A percentile compares a stretch with the other conserved stretches of the same genome.
Evolutionary conservation across 495 filamentous ascomycete species (phyloP).

Genomic region (Aspergillus wentii): DNA sequence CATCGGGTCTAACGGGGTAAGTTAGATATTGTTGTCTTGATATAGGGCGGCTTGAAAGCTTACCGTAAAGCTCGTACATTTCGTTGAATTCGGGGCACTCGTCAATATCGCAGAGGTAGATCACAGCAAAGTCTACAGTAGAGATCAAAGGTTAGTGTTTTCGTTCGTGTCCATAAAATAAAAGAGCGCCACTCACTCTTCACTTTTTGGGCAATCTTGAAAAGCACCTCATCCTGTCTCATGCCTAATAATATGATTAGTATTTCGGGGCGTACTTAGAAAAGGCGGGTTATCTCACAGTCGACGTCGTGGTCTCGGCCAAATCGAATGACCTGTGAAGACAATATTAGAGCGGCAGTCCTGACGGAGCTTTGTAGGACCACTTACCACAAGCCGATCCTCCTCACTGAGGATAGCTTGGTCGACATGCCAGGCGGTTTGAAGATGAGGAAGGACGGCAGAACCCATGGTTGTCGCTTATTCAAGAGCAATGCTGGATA

Average conservation of each 20-base stretch:
- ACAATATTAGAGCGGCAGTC: no score
- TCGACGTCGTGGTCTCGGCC: conserved; percentile 74
- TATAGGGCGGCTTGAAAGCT: no score
- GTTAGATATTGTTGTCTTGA: no score
- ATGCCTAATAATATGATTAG: conserved; percentile 50
- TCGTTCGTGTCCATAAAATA: neutral
- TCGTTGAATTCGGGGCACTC: conserved; percentile 95
- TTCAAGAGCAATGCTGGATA: no score
- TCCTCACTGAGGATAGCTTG: conserved; percentile 91
- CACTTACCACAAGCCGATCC: conserved; percentile 78
- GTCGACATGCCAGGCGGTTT: conserved; percentile 94
- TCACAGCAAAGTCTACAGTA: conserved; percentile 57
- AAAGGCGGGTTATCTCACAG: conserved; percentile 21
- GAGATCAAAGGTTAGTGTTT: neutral
- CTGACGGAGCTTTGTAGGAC: no score
- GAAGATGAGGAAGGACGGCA: conserved; percentile 87
- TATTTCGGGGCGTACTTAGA: conserved; percentile 1
- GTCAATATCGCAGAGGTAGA: conserved; percentile 96
- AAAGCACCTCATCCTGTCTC: conserved; percentile 91
- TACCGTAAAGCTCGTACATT: conserved; percentile 83
- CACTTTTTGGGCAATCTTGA: conserved; percentile 54
- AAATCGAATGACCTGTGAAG: conserved; percentile 73
- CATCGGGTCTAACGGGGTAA: no score
- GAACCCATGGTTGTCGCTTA: conserved; percentile 88
- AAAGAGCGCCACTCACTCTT: conserved; percentile 32